Evolutionary conservation across 345 rosid genomes (phyloP).

Genomic region (Euphorbia peplus): DNA sequence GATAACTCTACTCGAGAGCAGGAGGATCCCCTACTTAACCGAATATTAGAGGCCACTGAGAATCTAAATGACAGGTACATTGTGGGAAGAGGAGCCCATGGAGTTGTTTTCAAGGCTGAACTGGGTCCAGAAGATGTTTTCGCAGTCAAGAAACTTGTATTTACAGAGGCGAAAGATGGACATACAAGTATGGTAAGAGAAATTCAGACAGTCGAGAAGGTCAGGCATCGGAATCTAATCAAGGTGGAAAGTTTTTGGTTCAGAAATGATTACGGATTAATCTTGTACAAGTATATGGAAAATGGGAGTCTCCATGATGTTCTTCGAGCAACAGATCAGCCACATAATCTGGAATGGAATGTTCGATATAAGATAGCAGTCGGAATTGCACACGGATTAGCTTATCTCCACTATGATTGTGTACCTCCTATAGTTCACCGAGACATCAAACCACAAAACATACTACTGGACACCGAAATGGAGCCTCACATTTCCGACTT

Average conservation of each 20-base stretch:
- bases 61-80: constrained; percentile 56
- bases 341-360: constrained; percentile 49
- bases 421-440: constrained; percentile 71
- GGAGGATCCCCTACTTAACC: constrained; percentile 39
- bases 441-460: constrained; percentile 77
- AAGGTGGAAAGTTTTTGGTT: constrained; percentile 72
- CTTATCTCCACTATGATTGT: constrained; percentile 76
- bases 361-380: constrained; percentile 54
- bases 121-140: constrained; percentile 40
- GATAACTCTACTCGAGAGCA: constrained; percentile 42
- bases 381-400: constrained; percentile 73
- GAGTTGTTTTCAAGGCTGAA: constrained; percentile 63
- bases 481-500: constrained; percentile 83
- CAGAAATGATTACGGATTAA: constrained; percentile 55
- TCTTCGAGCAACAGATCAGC: constrained; percentile 37
- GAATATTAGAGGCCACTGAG: constrained; percentile 64
- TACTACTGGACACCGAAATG: constrained; percentile 65
- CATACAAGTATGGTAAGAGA: constrained; percentile 56
- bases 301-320: constrained; percentile 71
- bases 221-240: constrained; percentile 72
- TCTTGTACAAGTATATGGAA: constrained; percentile 70
- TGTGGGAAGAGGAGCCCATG: constrained; percentile 78
- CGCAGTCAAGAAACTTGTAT: constrained; percentile 61
- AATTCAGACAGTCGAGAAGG: constrained; percentile 51
- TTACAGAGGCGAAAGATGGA: constrained; percentile 43